Percentiles rank a stretch among this genome's conserved stretches.
Conservation (phyloP, 2,329 filamentous ascomycete genomes). For the Aspergillus niger region DNA sequence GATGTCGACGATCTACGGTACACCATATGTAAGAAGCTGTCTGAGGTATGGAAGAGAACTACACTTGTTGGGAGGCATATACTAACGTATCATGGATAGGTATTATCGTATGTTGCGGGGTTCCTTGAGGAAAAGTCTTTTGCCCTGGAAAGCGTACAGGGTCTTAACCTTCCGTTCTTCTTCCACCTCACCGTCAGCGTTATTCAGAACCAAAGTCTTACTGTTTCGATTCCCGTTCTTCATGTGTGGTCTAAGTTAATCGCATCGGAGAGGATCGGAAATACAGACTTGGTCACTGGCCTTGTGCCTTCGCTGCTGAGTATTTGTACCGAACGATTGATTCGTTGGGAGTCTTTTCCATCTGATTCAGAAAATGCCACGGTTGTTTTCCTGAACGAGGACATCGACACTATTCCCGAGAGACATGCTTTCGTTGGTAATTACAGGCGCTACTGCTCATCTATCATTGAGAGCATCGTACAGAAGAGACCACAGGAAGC, state of each 20-base stretch:
- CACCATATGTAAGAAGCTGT: constrained; percentile 87
- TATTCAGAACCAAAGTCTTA: constrained; percentile 80
- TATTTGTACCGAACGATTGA: constrained; percentile 76
- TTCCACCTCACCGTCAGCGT: constrained; percentile 78
- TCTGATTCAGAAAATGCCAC: constrained; percentile 79
- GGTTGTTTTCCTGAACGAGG: constrained; percentile 80
- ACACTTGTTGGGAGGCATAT: neutral
- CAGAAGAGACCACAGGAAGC: constrained; percentile 80
- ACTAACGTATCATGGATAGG: constrained; percentile 50
- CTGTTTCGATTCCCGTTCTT: constrained; percentile 89
- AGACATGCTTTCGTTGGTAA: constrained; percentile 94
- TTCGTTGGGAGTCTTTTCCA: constrained; percentile 84
- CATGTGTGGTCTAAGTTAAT: constrained; percentile 87
- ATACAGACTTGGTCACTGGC: constrained; percentile 57
- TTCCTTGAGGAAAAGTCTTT: constrained; percentile 78
- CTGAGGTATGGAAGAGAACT: constrained; percentile 64
- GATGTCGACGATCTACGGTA: constrained; percentile 92
- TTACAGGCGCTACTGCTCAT: constrained; percentile 85
- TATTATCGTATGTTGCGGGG: constrained; percentile 81
- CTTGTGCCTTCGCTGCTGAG: constrained; percentile 75
- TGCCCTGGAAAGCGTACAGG: constrained; percentile 58
- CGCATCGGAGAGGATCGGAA: constrained; percentile 68
- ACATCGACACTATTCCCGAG: constrained; percentile 93
- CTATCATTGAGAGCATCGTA: constrained; percentile 84
- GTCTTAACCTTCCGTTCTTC: constrained; percentile 71